phyloP scores from a whole-genome alignment of 306 rosid genomes.

The Trifolium subterraneum region DNA sequence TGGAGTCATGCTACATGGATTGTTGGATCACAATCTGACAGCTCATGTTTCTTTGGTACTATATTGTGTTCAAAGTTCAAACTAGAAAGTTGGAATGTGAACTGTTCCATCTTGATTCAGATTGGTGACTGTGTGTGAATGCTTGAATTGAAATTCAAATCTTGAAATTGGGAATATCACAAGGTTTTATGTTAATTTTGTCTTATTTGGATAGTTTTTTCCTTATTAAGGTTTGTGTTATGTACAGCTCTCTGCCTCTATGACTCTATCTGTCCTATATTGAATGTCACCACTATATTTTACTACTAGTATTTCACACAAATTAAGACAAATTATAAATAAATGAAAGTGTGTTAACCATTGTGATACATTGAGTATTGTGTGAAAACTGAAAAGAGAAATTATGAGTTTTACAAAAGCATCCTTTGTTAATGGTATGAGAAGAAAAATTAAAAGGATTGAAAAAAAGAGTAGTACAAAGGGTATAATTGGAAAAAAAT shows the following conservation, averaged over 20 bases:
- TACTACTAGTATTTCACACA: no score
- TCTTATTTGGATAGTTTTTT: not conserved
- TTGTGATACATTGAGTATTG: no score
- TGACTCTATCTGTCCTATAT: not conserved
- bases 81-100: not conserved
- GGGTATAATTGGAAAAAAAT: no score
- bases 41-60: not conserved
- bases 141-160: not conserved
- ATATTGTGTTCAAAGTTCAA: no score
- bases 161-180: slow-evolving; percentile 5
- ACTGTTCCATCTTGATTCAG: not conserved
- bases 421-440: no score
- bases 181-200: slow-evolving; percentile 5
- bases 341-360: no score
- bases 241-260: not conserved
- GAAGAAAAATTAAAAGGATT: no score
- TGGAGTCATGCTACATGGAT: not conserved
- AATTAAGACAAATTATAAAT: no score
- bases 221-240: not conserved
- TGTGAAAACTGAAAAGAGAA: no score
- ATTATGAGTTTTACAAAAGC: no score
- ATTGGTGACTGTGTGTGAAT: not conserved
- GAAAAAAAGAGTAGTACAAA: no score
- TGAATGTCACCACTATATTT: not conserved
- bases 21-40: slow-evolving; percentile 9